Evolutionary conservation across 306 rosid genomes (phyloP).

Genomic region (Comarum palustre): DNA sequence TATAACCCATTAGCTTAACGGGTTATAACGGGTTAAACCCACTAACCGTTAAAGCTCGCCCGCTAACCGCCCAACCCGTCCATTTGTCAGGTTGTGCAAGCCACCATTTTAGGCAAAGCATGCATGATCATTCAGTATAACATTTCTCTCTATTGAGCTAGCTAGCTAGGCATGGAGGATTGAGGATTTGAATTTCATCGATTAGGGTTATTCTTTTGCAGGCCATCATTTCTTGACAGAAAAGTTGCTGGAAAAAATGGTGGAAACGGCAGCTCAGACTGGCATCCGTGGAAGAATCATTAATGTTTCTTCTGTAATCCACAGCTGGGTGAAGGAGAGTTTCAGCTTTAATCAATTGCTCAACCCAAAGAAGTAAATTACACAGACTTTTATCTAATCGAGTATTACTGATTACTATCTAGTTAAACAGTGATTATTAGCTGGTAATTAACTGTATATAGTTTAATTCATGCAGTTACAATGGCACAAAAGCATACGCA

Average conservation of each 20-base stretch:
- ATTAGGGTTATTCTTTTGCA: conserved; percentile 27
- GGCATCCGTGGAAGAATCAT: conserved; percentile 90
- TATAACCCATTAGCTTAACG: too few relatives aligned
- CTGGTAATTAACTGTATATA: background rate
- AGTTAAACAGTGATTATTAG: background rate
- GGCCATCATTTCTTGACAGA: conserved; percentile 83
- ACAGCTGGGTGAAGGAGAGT: conserved; percentile 72
- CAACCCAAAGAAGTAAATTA: conserved; percentile 56
- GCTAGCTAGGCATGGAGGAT: background rate
- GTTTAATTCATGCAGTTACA: conserved; percentile 58
- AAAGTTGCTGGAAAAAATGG: conserved; percentile 75
- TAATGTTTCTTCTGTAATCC: conserved; percentile 74
- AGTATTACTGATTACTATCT: background rate
- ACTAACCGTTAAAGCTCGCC: too few relatives aligned
- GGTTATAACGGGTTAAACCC: too few relatives aligned
- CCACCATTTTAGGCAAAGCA: background rate
- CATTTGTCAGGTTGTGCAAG: too few relatives aligned
- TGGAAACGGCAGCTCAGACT: conserved; percentile 70
- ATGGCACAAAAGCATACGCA: conserved; percentile 85
- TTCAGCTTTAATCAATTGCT: conserved; percentile 69
- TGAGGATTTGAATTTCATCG: background rate
- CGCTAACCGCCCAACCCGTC: too few relatives aligned
- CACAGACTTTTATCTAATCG: background rate
- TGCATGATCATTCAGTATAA: background rate
- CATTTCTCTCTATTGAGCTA: too few relatives aligned